Conservation (phyloP, 2,329 filamentous ascomycete species). For the Ceratocystis variospora region DNA sequence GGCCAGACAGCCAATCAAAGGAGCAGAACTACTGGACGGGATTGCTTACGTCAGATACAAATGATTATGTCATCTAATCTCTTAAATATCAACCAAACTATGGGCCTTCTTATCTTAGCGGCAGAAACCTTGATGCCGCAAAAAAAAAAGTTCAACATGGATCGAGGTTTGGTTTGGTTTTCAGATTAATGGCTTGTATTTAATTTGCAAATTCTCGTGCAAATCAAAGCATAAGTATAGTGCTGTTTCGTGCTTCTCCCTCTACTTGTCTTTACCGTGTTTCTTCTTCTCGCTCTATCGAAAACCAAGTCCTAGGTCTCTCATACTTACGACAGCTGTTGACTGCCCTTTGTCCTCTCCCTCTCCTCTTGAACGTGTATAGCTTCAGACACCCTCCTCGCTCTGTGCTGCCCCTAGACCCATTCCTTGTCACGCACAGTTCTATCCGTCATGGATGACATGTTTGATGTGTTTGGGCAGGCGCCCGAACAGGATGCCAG, state of each 20-base stretch:
- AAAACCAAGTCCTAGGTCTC: no score
- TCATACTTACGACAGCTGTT: no score
- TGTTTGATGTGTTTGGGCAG: conserved; percentile 73
- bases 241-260: background rate
- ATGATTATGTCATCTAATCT: background rate
- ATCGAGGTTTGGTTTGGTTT: background rate
- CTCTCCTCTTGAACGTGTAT: background rate
- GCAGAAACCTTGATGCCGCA: conserved; percentile 7
- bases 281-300: no score
- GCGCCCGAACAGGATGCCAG: conserved; percentile 34
- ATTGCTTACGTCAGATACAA: background rate
- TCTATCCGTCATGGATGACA: conserved; percentile 48
- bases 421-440: background rate
- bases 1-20: conserved; percentile 8
- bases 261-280: background rate
- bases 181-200: background rate
- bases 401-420: background rate
- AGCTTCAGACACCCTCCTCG: background rate
- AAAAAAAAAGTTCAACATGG: conserved; percentile 17
- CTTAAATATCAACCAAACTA: background rate
- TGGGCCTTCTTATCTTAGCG: conserved; percentile 3
- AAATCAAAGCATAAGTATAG: background rate
- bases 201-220: no score
- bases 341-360: no score
- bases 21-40: background rate